Evolutionary conservation across 352 stramenopile species (phyloP).

Genomic region (Globisporangium acanthophoron): DNA sequence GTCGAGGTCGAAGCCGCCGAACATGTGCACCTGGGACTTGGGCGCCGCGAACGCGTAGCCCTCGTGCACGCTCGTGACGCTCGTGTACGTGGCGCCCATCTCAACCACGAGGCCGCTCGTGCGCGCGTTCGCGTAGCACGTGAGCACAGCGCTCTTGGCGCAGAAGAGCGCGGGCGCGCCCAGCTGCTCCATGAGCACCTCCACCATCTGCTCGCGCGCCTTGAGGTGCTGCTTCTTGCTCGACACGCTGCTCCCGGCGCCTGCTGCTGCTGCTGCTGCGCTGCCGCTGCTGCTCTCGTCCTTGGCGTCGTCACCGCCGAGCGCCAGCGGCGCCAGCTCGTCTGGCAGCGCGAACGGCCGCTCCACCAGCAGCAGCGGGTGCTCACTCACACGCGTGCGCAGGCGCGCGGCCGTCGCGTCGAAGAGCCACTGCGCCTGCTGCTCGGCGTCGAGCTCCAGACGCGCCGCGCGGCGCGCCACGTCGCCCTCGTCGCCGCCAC

Average conservation of each 20-base stretch:
- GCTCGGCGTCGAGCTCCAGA: conserved; percentile 53
- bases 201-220: conserved; percentile 56
- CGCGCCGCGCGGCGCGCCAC: conserved; percentile 21
- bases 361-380: conserved; percentile 62
- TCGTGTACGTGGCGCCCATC: conserved; percentile 73
- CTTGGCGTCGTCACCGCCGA: neutral
- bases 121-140: conserved; percentile 78
- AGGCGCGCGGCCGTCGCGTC: conserved; percentile 36
- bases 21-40: conserved; percentile 46
- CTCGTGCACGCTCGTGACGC: conserved; percentile 72
- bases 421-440: conserved; percentile 68
- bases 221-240: conserved; percentile 56
- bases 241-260: neutral
- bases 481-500: conserved; percentile 16
- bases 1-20: conserved; percentile 65
- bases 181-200: conserved; percentile 82
- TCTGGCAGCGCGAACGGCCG: conserved; percentile 54
- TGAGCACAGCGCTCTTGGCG: conserved; percentile 76
- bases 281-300: conserved; percentile 4
- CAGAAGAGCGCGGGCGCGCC: conserved; percentile 70
- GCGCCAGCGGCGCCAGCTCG: conserved; percentile 18
- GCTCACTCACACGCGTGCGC: conserved; percentile 53
- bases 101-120: conserved; percentile 78
- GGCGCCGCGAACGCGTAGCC: conserved; percentile 70
- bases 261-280: conserved; percentile 18